Base-by-base conservation (phyloP, 257 asterid genomes). In the Verbena officinalis region DNA sequence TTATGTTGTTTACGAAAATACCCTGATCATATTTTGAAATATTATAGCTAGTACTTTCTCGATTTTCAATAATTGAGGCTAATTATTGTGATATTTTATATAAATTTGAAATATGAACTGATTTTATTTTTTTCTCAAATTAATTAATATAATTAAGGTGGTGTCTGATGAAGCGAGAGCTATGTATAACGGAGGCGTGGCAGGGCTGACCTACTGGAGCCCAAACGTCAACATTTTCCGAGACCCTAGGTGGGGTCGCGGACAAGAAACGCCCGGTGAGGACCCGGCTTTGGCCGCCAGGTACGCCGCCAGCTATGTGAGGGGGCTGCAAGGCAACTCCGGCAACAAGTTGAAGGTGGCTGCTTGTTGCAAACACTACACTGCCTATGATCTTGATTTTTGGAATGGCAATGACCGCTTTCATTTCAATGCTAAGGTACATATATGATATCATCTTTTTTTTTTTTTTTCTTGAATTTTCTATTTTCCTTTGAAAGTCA, bases 241-340 rank as follows among this genome's bases (percentile, higher is more conserved):
- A 51, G 98, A 91, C 72, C 98, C 96, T 0, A 74, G 98, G 3
- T 91, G 98, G 98, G 98, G 98, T 0, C 24, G 98, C 42, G 89
- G 96, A 58, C 96, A 91, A 59, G 97, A 91, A 73, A 91, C 97
- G 1, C 96, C 97, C 0, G 96, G 98, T 0, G 98, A 91, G 73
- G 96, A 91, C 72, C 98, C 98, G 0, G 1, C 60, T 0, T 21
- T 88, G 34, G 86, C 87, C 1, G 83, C 95, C 4, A 59, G 70
- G 20, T 91, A 88, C 17, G 96, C 90, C 0, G 77, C 85, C 42
- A 83, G 81, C 73, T 88, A 91, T 12, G 96, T 91, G 4, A 65
- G 24, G 10, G 98, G 98, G 34, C 84, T 91, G 9, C 98, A 91
- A 75, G 88, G 90, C 45, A 78, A 52, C 14, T 50, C 21, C 16